These are phyloP conservation scores for Suhomyces yuchorum DNA, from an alignment of 1,139 yeast genomes.

Conservation along the genomic window DNA sequence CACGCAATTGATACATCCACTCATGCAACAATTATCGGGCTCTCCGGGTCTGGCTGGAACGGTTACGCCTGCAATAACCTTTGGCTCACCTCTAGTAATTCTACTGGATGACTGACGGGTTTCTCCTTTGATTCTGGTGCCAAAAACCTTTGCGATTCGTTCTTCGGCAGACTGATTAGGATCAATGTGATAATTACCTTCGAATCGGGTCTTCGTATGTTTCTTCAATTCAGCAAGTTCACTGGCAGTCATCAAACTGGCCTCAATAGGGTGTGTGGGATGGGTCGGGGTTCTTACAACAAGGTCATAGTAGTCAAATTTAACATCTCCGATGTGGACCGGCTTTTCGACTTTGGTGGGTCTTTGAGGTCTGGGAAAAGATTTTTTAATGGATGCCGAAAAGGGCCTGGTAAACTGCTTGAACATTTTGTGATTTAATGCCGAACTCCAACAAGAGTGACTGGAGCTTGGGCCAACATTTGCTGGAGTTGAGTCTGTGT, in stretches of 20 bases:
- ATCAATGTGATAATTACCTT: conserved; percentile 48
- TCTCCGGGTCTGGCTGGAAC: conserved; percentile 84
- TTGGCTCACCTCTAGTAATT: conserved; percentile 42
- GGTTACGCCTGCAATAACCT: conserved; percentile 63
- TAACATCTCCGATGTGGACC: conserved; percentile 12
- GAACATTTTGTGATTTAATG: neutral
- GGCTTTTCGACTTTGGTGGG: conserved; percentile 4
- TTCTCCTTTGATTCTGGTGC: conserved; percentile 61
- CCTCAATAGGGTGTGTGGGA: conserved; percentile 38
- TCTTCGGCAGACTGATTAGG: conserved; percentile 45
- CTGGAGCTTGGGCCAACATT: neutral
- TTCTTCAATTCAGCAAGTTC: conserved; percentile 26
- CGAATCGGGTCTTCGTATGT: conserved; percentile 35
- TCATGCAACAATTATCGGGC: conserved; percentile 97
- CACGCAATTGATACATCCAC: conserved; percentile 95
- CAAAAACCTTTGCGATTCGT: conserved; percentile 54
- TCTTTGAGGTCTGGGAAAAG: conserved; percentile 10
- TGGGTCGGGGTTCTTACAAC: conserved; percentile 36
- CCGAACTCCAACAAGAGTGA: neutral
- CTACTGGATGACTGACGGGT: conserved; percentile 54
- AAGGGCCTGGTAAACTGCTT: conserved; percentile 1
- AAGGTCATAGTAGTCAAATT: conserved; percentile 42
- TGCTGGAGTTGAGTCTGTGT: neutral
- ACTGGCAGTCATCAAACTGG: conserved; percentile 28
- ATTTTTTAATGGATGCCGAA: neutral